phyloP scores from a whole-genome alignment of 129 eudicot genomes.

The Escallonia herrerae region DNA sequence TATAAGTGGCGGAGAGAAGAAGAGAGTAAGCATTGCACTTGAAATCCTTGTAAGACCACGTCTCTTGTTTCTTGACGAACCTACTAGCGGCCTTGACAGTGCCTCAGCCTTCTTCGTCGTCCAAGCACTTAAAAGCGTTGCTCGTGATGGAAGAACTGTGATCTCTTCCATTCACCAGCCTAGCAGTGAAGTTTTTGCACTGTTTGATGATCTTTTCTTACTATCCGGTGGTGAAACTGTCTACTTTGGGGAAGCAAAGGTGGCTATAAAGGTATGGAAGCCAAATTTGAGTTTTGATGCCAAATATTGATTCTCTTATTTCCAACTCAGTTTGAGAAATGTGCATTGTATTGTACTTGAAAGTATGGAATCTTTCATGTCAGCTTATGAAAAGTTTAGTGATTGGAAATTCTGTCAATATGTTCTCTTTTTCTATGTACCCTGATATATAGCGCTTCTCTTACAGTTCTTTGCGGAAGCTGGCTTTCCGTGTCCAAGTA shows the following conservation, averaged over 20 bases:
- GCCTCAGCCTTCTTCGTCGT: slow-evolving; percentile 87
- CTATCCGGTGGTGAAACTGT: slow-evolving; percentile 63
- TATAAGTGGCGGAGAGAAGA: slow-evolving; percentile 85
- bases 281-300: neutral
- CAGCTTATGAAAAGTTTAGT: no score
- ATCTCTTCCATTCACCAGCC: slow-evolving; percentile 73
- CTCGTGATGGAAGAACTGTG: slow-evolving; percentile 79
- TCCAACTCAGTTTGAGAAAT: no score
- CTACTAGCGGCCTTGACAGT: slow-evolving; percentile 83
- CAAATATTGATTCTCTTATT: no score
- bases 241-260: slow-evolving; percentile 74
- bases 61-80: slow-evolving; percentile 79
- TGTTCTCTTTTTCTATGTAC: no score
- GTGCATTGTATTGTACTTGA: no score
- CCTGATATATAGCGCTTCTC: neutral
- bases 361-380: no score
- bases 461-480: slow-evolving; percentile 63
- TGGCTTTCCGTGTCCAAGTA: slow-evolving; percentile 73
- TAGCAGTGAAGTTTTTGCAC: slow-evolving; percentile 70
- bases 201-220: slow-evolving; percentile 72
- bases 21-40: slow-evolving; percentile 72
- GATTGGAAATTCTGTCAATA: no score
- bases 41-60: slow-evolving; percentile 76
- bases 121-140: slow-evolving; percentile 69
- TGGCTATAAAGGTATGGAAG: slow-evolving; percentile 38